Conservation (phyloP, 2,329 filamentous ascomycete genomes). For the Scopulariopsis brevicaulis region DNA sequence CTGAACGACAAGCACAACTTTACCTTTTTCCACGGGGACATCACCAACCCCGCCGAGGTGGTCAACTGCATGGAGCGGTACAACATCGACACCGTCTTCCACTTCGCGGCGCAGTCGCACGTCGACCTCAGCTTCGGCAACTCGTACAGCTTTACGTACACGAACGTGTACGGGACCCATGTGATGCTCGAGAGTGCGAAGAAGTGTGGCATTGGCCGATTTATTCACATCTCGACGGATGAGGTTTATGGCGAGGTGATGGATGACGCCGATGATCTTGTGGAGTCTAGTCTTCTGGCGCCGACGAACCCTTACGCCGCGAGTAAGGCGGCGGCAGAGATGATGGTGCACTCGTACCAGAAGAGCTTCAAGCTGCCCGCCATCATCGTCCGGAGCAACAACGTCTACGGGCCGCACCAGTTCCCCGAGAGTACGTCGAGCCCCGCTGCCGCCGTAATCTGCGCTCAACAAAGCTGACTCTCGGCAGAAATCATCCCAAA, state of each 20-base stretch:
- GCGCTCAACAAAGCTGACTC: background rate
- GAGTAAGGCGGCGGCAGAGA: conserved; percentile 72
- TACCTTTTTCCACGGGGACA: conserved; percentile 68
- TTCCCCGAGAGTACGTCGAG: conserved; percentile 62
- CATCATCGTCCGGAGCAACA: conserved; percentile 74
- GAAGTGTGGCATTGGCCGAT: conserved; percentile 57
- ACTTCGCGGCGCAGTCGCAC: conserved; percentile 79
- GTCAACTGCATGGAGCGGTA: conserved; percentile 59
- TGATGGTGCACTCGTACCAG: conserved; percentile 78
- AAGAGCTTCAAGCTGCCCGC: conserved; percentile 73
- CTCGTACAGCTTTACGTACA: conserved; percentile 70
- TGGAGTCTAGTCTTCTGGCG: conserved; percentile 62
- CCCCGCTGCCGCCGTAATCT: too few relatives aligned
- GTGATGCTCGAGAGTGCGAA: conserved; percentile 68
- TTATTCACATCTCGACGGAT: conserved; percentile 76
- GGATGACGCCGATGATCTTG: conserved; percentile 57
- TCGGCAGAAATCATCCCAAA: conserved; percentile 68
- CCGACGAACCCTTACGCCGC: conserved; percentile 77
- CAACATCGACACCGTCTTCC: conserved; percentile 68
- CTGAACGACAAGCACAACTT: conserved; percentile 62
- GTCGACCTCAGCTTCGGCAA: conserved; percentile 77
- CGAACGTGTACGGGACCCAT: conserved; percentile 77
- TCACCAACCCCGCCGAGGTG: conserved; percentile 60
- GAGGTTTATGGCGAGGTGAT: conserved; percentile 77
- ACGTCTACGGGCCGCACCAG: conserved; percentile 77